phyloP scores from a whole-genome alignment of 148 eudicot genomes.

The Silene conica region DNA sequence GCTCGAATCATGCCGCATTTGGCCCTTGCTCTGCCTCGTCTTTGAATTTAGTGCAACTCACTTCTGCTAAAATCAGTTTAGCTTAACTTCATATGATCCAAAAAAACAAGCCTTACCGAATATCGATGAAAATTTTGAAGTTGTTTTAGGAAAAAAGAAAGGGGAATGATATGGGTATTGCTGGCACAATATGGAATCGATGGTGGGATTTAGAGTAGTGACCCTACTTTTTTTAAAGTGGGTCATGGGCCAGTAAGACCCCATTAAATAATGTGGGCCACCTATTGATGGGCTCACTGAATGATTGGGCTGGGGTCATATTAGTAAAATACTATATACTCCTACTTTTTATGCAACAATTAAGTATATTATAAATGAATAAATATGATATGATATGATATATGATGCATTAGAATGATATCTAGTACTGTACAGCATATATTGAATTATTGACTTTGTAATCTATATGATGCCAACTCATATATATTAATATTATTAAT shows the following conservation, averaged over 20 bases:
- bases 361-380: too few relatives aligned
- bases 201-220: slow-evolving; percentile 24
- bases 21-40: too few relatives aligned
- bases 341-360: not conserved
- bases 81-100: too few relatives aligned
- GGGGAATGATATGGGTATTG: slow-evolving; percentile 8
- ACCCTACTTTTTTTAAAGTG: slow-evolving; percentile 15
- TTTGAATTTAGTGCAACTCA: too few relatives aligned
- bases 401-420: slow-evolving; percentile 1
- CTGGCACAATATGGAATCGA: slow-evolving; percentile 24
- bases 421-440: slow-evolving; percentile 5
- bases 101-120: too few relatives aligned
- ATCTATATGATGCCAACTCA: slow-evolving; percentile 23
- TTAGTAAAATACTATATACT: slow-evolving; percentile 22
- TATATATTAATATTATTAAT: not conserved
- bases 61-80: too few relatives aligned
- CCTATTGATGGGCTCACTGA: slow-evolving; percentile 35
- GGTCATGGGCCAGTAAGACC: slow-evolving; percentile 25
- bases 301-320: slow-evolving; percentile 46
- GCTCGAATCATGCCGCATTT: too few relatives aligned
- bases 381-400: not conserved
- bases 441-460: slow-evolving; percentile 22
- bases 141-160: too few relatives aligned
- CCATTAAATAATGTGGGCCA: slow-evolving; percentile 36
- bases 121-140: too few relatives aligned